Evolutionary conservation across 352 stramenopile genomes (phyloP).

Genomic region (Pythium pyrilobum): DNA sequence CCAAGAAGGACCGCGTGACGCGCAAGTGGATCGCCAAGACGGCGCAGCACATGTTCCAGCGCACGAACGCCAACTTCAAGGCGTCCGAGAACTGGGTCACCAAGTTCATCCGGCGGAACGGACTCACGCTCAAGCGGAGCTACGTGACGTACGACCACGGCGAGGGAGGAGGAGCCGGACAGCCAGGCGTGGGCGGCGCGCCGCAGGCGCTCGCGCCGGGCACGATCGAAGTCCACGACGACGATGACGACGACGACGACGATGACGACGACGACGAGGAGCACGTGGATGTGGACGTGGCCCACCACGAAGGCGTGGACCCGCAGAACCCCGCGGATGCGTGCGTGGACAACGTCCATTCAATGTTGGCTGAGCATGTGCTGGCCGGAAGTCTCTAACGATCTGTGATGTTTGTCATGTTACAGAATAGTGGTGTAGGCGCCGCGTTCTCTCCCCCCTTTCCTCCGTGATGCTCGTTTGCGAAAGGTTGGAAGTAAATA

Average conservation of each 20-base stretch:
- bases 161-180: not conserved
- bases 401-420: not conserved
- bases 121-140: constrained; percentile 69
- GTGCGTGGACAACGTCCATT: constrained; percentile 13
- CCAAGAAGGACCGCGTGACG: constrained; percentile 75
- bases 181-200: not conserved
- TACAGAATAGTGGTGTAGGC: constrained; percentile 16
- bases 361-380: too few relatives aligned
- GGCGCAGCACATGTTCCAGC: constrained; percentile 81
- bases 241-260: constrained; percentile 19
- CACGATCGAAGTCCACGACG: constrained; percentile 16
- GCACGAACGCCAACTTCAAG: constrained; percentile 64
- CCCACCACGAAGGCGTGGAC: not conserved
- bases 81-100: constrained; percentile 80
- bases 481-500: not conserved
- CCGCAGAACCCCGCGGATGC: not conserved
- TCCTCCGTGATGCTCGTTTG: too few relatives aligned
- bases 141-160: constrained; percentile 66
- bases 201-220: constrained; percentile 6
- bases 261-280: constrained; percentile 7
- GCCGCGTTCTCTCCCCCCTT: too few relatives aligned
- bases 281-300: not conserved
- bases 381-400: too few relatives aligned
- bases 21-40: constrained; percentile 83
- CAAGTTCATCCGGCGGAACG: constrained; percentile 79